Base-by-base conservation (phyloP, 768 basidiomycete genomes). In the Boletus subcaerulescens region DNA sequence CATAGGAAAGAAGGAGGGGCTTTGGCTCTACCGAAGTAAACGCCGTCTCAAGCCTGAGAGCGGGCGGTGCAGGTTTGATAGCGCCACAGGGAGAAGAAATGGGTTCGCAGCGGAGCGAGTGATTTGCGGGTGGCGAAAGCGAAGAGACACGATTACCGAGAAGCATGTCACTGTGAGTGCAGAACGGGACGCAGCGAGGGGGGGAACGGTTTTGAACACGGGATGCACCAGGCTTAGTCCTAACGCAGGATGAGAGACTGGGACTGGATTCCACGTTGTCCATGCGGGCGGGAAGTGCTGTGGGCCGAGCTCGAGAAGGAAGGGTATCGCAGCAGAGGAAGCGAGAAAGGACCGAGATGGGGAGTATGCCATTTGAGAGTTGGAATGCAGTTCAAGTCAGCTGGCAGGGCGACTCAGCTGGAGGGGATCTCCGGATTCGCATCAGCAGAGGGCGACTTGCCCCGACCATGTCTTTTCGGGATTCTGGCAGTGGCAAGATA, bases 1-100 rank as follows among this genome's bases (percentile, higher is more conserved):
- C 53, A 45, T 32, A 41, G 31, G 66, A 62, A 24, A 70, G 56
- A 33, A 72, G 61, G 45, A 71, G 66, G 10, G 70, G 62, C 18
- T 45, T 39, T 42, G 50, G 38, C 39, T 56, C 57, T 22, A 44
- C 26, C 22, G 33, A 36, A 42, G 42, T 15, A 8, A 45, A 44
- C 15, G 33, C 20, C 5, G 46, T 12, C 31, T 45, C 56, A 29
- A 29, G 26, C 26, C 26, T 29, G 13, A 14, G 56, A 18, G 46
- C 5, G 29, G 48, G 41, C 15, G 45, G 33, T 10, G 41, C 36
- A 12, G 22, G 43, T 10, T 29, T 11, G 43, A 31, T 36, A 17
- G 26, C 32, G 13, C 31, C 43, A 24, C 50, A 29, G n/a, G 40
- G 45, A 6, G 33, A 26, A 17, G 33, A 22, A 17, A 35, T 4